phyloP scores from a whole-genome alignment of 495 filamentous ascomycete genomes.

The Aspergillus nanangensis region DNA sequence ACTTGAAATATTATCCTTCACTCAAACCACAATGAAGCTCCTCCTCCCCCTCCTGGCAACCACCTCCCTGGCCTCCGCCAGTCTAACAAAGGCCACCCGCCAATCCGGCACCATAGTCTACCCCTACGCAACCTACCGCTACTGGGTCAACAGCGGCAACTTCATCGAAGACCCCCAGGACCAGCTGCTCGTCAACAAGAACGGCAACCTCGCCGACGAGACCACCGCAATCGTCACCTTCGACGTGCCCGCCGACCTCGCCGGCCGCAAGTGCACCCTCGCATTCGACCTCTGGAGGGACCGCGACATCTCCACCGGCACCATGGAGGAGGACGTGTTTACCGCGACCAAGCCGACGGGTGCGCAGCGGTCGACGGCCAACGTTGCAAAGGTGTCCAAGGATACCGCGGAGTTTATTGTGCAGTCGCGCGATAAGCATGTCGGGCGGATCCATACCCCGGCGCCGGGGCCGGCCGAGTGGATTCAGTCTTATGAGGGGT shows the following conservation, averaged over 20 bases:
- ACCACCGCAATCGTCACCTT: constrained; percentile 10
- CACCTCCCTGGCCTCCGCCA: neutral
- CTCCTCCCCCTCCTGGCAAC: neutral
- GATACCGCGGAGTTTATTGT: constrained; percentile 2
- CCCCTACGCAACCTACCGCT: constrained; percentile 8
- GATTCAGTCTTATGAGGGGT: constrained; percentile 4
- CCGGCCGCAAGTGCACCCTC: constrained; percentile 7
- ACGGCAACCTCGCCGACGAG: constrained; percentile 6
- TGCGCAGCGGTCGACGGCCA: neutral
- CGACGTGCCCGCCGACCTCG: constrained; percentile 1
- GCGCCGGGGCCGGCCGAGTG: constrained; percentile 8
- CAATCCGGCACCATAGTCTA: constrained; percentile 5
- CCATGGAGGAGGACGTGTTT: constrained; percentile 9
- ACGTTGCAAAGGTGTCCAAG: neutral
- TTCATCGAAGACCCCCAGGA: constrained; percentile 10
- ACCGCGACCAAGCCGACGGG: constrained; percentile 5
- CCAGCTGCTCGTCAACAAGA: constrained; percentile 14
- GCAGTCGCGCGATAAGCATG: constrained; percentile 5
- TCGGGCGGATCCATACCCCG: constrained; percentile 1
- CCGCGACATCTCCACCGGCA: constrained; percentile 9
- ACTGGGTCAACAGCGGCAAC: constrained; percentile 4
- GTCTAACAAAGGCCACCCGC: neutral
- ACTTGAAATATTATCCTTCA: neutral
- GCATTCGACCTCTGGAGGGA: constrained; percentile 12
- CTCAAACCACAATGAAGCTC: neutral